Conservation (phyloP, 441 rosid genomes). For the Melastoma candidum region DNA sequence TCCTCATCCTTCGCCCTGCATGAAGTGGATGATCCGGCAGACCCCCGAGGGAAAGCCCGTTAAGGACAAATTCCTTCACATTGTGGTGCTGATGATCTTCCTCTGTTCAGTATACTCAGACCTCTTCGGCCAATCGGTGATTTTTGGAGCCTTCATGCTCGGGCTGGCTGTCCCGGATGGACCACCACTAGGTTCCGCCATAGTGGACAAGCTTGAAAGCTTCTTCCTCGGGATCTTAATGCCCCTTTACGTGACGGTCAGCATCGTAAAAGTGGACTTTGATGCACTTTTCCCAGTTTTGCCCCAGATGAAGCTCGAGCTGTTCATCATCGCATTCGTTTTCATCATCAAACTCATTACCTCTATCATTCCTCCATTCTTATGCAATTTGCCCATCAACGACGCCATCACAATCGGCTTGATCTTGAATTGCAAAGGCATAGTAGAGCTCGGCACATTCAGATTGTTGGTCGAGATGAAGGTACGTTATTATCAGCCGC, state of each 20-base stretch:
- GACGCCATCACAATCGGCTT: conserved; percentile 27
- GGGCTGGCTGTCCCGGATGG: conserved; percentile 1
- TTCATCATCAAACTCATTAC: conserved; percentile 13
- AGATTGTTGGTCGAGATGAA: conserved; percentile 2
- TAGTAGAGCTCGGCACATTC: conserved; percentile 22
- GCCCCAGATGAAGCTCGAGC: background rate
- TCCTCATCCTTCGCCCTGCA: conserved; percentile 25
- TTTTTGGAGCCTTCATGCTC: background rate
- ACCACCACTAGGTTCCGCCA: background rate
- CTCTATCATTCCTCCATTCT: conserved; percentile 18
- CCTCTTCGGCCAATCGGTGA: background rate
- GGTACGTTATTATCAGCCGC: conserved; percentile 7
- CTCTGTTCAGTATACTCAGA: background rate
- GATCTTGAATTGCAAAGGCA: conserved; percentile 26
- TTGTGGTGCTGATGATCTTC: too few species aligned
- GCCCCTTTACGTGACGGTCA: too few species aligned
- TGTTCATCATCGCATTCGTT: conserved; percentile 6
- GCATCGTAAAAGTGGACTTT: too few species aligned
- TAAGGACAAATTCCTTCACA: conserved; percentile 14
- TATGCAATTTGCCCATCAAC: conserved; percentile 14
- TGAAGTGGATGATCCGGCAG: conserved; percentile 32
- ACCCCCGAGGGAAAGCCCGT: conserved; percentile 42
- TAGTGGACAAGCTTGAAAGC: conserved; percentile 2
- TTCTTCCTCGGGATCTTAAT: conserved; percentile 7
- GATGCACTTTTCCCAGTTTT: too few species aligned